Evolutionary conservation across 140 eudicot species (phyloP).

Genomic region (Anethum foeniculum): DNA sequence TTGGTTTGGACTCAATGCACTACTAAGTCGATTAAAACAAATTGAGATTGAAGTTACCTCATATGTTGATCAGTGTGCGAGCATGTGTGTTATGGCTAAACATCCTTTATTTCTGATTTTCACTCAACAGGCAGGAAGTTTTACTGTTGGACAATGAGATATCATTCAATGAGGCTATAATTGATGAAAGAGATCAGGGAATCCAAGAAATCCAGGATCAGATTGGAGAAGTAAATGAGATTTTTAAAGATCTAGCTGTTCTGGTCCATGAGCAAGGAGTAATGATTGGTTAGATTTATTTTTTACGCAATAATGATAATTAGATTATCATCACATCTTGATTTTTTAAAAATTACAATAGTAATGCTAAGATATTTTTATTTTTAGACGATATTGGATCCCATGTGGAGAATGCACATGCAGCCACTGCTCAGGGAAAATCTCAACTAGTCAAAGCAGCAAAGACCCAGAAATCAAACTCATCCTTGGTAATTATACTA

Average conservation of each 20-base stretch:
- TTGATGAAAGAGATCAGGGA: conserved; percentile 86
- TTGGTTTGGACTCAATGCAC: not conserved
- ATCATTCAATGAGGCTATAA: conserved; percentile 69
- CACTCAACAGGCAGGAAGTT: conserved; percentile 55
- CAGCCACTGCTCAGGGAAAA: conserved; percentile 61
- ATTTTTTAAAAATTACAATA: not conserved
- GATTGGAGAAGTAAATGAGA: conserved; percentile 80
- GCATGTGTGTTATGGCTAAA: not conserved
- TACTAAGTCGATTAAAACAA: not conserved
- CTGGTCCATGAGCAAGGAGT: conserved; percentile 82
- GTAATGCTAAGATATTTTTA: not conserved
- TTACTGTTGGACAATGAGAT: conserved; percentile 71
- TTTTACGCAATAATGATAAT: not conserved
- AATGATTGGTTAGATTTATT: conserved; percentile 47
- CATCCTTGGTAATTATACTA: conserved; percentile 55
- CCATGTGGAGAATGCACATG: conserved; percentile 45
- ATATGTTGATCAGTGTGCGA: not conserved
- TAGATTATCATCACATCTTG: not conserved
- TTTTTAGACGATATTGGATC: conserved; percentile 53
- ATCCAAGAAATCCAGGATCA: conserved; percentile 75
- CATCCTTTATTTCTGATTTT: conserved; percentile 5
- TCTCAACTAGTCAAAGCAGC: conserved; percentile 70
- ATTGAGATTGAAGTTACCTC: not conserved
- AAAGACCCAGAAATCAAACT: conserved; percentile 72
- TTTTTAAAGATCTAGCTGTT: conserved; percentile 77